These are phyloP conservation scores for Sporothrix dimorphospora DNA, from an alignment of 2,329 filamentous ascomycete species.

Conservation along the genomic window DNA sequence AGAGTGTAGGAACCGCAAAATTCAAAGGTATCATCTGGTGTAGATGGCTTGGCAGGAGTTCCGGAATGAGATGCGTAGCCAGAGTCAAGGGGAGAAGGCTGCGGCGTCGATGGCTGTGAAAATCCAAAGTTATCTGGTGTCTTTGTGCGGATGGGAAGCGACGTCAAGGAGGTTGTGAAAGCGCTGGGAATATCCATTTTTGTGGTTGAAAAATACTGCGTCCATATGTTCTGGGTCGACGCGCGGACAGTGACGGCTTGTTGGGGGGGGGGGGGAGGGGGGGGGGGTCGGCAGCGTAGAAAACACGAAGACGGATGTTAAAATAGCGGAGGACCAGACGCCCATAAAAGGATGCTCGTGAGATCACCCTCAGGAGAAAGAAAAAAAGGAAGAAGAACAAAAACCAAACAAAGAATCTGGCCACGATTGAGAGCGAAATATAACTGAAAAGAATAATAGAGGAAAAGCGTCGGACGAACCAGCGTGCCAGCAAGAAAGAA, in stretches of 20 bases:
- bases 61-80: constrained; percentile 32
- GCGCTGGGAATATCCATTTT: constrained; percentile 14
- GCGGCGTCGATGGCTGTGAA: neutral
- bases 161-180: neutral
- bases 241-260: neutral
- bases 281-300: neutral
- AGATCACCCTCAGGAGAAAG: neutral
- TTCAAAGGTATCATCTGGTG: neutral
- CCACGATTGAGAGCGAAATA: neutral
- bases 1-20: constrained; percentile 20
- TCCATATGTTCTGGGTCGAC: neutral
- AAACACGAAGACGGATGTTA: neutral
- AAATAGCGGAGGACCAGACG: neutral
- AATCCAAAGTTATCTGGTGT: neutral
- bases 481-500: neutral
- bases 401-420: neutral
- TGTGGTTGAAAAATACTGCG: neutral
- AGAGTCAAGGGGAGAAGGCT: constrained; percentile 29
- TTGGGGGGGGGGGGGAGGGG: no score
- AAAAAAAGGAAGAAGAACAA: neutral
- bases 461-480: neutral
- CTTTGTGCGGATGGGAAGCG: constrained; percentile 5
- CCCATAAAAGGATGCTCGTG: neutral
- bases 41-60: constrained; percentile 23
- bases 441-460: neutral